Evolutionary conservation across 176 grass and related monocot species (phyloP), one percentile per base, ranked within the genome.

Genomic region (Phyllostachys edulis): DNA sequence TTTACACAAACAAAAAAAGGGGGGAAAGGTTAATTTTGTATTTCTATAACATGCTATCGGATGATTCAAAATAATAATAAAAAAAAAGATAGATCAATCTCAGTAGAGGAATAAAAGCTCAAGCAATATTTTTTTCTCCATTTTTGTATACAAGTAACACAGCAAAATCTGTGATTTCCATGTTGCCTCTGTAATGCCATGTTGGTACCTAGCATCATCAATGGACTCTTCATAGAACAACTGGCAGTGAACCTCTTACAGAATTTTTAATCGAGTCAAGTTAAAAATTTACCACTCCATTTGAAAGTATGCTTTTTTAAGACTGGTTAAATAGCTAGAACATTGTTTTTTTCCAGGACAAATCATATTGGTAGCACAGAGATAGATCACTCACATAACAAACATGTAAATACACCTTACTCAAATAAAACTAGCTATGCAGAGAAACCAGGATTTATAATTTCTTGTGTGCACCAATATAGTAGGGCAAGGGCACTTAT

Each of bases 171-270:
- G 47, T 40, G 46, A 80, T 80, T 80, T 80, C 4, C 63, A 80
- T n/a, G 7, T 68, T 68, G 2, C 54, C 20, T 40, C 37, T 80
- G 12, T 54, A 80, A 80, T 51, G 29, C 21, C 63, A 39, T 34
- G 13, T 24, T 80, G 63, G 32, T 51, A 67, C 29, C 45, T 38
- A 39, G 12, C 14, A 52, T 49, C 5, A 52, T n/a, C 21, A 67
- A 67, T 52, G 63, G 62, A 80, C 46, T 68, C 20, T 54, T 52
- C 46, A 68, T 67, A 80, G 29, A 80, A 80, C 63, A 54, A 71
- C 32, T 67, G 32, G 21, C 27, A 54, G 32, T 40, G 63, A 80
- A 80, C 29, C 63, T 80, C 45, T 67, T 67, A 47, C 20, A 67
- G 18, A 80, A 67, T 15, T 23, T 80, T 80, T 80, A 80, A 64